Evolutionary conservation across 2,329 filamentous ascomycete genomes (phyloP), one percentile per base, ranked within the genome.

Genomic region (Trichophyton simii): DNA sequence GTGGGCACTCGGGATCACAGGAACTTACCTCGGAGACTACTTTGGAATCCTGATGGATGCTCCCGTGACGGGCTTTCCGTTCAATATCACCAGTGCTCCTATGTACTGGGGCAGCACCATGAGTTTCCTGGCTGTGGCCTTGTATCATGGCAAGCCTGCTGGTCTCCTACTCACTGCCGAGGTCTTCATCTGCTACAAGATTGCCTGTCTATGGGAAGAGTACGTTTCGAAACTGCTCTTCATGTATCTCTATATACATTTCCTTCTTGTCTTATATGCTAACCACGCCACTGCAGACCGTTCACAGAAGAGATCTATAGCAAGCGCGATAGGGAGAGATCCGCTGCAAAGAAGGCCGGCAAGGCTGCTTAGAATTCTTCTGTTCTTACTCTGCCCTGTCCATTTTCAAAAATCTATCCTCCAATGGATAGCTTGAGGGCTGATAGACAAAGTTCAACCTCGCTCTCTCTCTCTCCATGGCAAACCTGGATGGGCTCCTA

Each of bases 41-140:
- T 99, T 97, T 72, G 94, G 94, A 68, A 96, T 97, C 73, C 81
- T 99, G 66, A 95, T 96, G 91, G 92, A 97, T 72, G 79, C 87
- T 67, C 92, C 92, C 69, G 91, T 99, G 59, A 95, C 91, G 11
- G 87, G 89, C 13, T 99, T 99, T 73, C 94, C 94, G 1, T 99
- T 99, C 82, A 97, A 88, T 75, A 82, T 97, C 64, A 91, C 87
- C 60, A 83, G 85, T 66, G 87, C 90, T 59, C 94, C 94, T 65
- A 99, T 99, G 94, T 99, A 99, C 80, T 88, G 91, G 78, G 94
- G 94, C 62, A 90, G 87, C 64, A 94, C 92, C 25, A 81, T 95
- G 82, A 92, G 87, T 77, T 99, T 99, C 77, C 77, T 97, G 62
- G 94, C 89, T 25, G 88, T 87, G 1, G 89, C 92, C 3, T 76